Base-by-base conservation (phyloP, 768 basidiomycete species). In the Podaxis sp. region DNA sequence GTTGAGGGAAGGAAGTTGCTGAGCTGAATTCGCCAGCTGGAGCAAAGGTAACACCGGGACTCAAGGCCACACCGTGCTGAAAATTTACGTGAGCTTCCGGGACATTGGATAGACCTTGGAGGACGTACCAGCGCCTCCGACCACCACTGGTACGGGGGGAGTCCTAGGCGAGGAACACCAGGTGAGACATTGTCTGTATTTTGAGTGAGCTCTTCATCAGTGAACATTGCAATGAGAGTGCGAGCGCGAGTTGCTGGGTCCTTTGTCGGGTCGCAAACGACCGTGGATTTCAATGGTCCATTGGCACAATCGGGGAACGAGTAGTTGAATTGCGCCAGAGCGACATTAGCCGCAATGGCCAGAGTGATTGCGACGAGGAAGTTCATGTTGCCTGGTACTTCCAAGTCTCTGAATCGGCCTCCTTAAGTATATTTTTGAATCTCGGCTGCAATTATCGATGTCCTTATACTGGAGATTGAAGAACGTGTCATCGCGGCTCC, bases 111-210 rank as follows among this genome's bases (percentile, higher is more conserved):
- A 51, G 25, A 47, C 35, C 47, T 18, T 28, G 14, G 16, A 57
- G 32, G 28, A 67, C 76, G 58, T 64, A 84, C 84, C 65, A 86
- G 65, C 2, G 77, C 83, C 71, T 86, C 83, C 23, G 79, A 81
- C 83, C 84, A 86, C 83, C 83, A 85, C 50, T 83, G 74, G 55
- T 86, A 86, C 16, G 78, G 66, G 9, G 83, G 82, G 25, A 86
- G 69, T n/a, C 82, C 83, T 2, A 84, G 74, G 10, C 83, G 78
- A 56, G 82, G 70, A 21, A 84, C 82, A 28, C 82, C 84, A 5
- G 80, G 77, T 4, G 82, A 76, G 0, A 66, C 59, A 60, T 81
- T 84, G 50, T 75, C 79, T 4, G 81, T 82, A 67, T 84, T 84
- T 57, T 69, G 73, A 52, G 80, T 79, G 59, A 84, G 69, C 63